Conservation (phyloP, 179 eudicot species). For the Monotropa hypopitys region DNA sequence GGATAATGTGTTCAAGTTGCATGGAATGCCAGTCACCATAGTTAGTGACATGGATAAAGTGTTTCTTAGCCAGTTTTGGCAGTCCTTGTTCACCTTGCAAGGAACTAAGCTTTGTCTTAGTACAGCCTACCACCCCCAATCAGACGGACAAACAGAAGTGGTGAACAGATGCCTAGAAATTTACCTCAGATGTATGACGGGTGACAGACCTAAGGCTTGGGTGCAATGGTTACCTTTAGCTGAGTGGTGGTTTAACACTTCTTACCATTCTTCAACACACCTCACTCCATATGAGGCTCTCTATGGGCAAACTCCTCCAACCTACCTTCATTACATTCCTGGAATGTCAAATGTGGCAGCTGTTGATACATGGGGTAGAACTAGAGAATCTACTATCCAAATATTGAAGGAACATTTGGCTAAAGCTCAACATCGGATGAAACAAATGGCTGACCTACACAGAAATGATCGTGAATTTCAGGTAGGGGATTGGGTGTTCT, state of each 20-base stretch:
- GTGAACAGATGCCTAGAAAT: neutral
- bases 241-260: neutral
- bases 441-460: neutral
- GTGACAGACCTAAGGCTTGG: neutral
- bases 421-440: neutral
- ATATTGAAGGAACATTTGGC: no score
- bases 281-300: no score
- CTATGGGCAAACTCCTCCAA: no score
- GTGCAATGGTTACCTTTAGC: no score
- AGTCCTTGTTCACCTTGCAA: neutral
- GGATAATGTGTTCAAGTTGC: neutral
- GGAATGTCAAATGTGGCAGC: no score
- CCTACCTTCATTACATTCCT: no score
- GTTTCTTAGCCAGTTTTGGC: neutral
- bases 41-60: conserved; percentile 1
- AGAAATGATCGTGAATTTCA: no score
- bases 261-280: neutral
- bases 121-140: conserved; percentile 2
- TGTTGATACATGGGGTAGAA: no score
- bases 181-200: neutral
- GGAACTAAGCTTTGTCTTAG: neutral
- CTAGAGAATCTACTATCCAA: no score
- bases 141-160: neutral
- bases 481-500: neutral
- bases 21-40: neutral